phyloP scores from a whole-genome alignment of 1,139 yeast genomes.

The Trichomonascaceae sp. region DNA sequence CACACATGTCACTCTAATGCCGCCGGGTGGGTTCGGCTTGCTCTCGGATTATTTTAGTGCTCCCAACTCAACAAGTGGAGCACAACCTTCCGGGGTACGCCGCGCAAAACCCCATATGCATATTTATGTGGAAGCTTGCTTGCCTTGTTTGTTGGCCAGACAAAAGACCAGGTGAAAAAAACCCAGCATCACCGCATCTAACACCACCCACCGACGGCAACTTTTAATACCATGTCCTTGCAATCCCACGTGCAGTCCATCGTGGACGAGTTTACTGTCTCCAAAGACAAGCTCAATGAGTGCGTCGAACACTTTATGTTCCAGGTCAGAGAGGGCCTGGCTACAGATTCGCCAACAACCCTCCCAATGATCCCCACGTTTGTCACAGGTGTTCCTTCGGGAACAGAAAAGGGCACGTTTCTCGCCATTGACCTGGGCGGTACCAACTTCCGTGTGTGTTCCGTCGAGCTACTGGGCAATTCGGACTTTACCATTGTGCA shows the following conservation, averaged over 20 bases:
- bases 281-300: slow-evolving; percentile 35
- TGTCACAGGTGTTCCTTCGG: slow-evolving; percentile 70
- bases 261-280: slow-evolving; percentile 41
- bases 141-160: too few relatives aligned
- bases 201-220: too few relatives aligned
- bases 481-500: slow-evolving; percentile 63
- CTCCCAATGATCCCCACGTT: slow-evolving; percentile 85
- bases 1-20: too few relatives aligned
- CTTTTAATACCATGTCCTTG: too few relatives aligned
- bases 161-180: too few relatives aligned
- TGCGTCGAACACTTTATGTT: slow-evolving; percentile 54
- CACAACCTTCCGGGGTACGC: too few relatives aligned
- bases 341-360: slow-evolving; percentile 22
- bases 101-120: too few relatives aligned
- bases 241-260: slow-evolving; percentile 39
- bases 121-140: too few relatives aligned
- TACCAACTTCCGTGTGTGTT: slow-evolving; percentile 78
- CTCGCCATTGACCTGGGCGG: slow-evolving; percentile 86
- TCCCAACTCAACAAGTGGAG: too few relatives aligned
- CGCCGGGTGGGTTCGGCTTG: too few relatives aligned
- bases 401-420: slow-evolving; percentile 66
- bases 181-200: too few relatives aligned
- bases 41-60: too few relatives aligned
- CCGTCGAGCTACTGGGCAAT: slow-evolving; percentile 67
- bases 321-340: slow-evolving; percentile 51